Percentiles rank a stretch among this genome's conserved stretches.
These are phyloP conservation scores for Hibiscus tridactylites DNA, from an alignment of 345 rosid genomes.

Conservation along the genomic window DNA sequence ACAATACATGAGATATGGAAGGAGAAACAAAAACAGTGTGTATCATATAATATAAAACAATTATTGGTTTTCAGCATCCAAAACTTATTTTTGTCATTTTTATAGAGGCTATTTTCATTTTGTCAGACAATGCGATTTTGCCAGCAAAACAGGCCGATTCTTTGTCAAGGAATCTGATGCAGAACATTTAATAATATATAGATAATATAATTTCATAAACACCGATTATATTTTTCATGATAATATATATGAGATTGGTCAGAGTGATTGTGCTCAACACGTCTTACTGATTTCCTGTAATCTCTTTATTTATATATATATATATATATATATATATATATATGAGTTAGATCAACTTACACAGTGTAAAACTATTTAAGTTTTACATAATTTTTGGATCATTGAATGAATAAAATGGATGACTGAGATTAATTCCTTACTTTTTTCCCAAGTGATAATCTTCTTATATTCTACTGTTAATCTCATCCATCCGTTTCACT, in stretches of 20 bases:
- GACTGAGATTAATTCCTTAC: too few species aligned
- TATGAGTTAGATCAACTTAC: too few species aligned
- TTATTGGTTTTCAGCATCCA: neutral
- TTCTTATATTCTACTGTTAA: too few species aligned
- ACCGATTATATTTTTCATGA: neutral
- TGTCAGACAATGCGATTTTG: neutral
- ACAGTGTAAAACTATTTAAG: too few species aligned
- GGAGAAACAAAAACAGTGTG: neutral
- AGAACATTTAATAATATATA: neutral
- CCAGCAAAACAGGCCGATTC: neutral
- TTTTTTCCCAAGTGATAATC: too few species aligned
- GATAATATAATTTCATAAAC: neutral
- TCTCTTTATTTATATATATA: neutral
- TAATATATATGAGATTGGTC: neutral
- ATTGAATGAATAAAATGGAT: too few species aligned
- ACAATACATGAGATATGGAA: neutral
- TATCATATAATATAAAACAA: neutral
- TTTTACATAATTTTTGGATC: too few species aligned
- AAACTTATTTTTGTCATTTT: neutral
- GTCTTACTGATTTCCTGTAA: neutral
- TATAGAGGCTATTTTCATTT: neutral
- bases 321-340: too few species aligned
- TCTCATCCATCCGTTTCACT: too few species aligned
- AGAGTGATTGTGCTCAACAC: neutral
- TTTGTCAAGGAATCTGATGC: neutral